Evolutionary conservation across 2,329 filamentous ascomycete genomes (phyloP).

Genomic region (Byssochlamys sp.): DNA sequence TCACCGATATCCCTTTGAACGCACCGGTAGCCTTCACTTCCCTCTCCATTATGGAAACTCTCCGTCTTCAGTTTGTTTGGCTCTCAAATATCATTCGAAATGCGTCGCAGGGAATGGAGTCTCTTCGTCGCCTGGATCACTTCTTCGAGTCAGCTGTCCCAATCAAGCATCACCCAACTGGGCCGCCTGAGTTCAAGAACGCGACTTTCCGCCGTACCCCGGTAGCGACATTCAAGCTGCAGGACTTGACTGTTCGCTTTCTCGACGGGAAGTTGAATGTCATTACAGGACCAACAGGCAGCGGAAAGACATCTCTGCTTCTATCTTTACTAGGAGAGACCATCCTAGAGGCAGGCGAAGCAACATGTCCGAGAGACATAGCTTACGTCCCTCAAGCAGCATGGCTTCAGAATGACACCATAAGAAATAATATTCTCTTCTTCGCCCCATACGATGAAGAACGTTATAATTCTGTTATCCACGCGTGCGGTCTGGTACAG

Average conservation of each 20-base stretch:
- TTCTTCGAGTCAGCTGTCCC: slow-evolving; percentile 47
- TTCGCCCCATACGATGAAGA: slow-evolving; percentile 46
- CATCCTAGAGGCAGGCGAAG: slow-evolving; percentile 14
- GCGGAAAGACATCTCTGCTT: slow-evolving; percentile 50
- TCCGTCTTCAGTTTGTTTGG: slow-evolving; percentile 46
- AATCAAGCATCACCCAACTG: slow-evolving; percentile 40
- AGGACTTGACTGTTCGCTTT: slow-evolving; percentile 37
- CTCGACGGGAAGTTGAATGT: slow-evolving; percentile 47
- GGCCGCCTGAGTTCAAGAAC: slow-evolving; percentile 39
- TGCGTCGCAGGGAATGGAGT: slow-evolving; percentile 38
- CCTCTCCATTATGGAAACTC: slow-evolving; percentile 44
- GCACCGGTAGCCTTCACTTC: slow-evolving; percentile 52
- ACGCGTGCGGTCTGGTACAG: slow-evolving; percentile 50
- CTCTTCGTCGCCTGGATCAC: slow-evolving; percentile 45
- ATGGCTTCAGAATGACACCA: slow-evolving; percentile 58
- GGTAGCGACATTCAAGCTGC: slow-evolving; percentile 42
- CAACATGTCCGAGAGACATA: slow-evolving; percentile 42
- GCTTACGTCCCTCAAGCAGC: slow-evolving; percentile 53
- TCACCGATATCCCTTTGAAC: slow-evolving; percentile 41
- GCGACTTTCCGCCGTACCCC: slow-evolving; percentile 44
- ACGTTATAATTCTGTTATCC: slow-evolving; percentile 51
- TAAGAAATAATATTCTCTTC: slow-evolving; percentile 57
- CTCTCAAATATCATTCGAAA: slow-evolving; percentile 38
- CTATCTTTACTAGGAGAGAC: slow-evolving; percentile 18
- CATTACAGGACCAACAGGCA: slow-evolving; percentile 46